Percentiles rank a stretch among this genome's conserved stretches.
Evolutionary conservation across 75 land plant genomes (phyloP).

Genomic region (Cupressus sempervirens): DNA sequence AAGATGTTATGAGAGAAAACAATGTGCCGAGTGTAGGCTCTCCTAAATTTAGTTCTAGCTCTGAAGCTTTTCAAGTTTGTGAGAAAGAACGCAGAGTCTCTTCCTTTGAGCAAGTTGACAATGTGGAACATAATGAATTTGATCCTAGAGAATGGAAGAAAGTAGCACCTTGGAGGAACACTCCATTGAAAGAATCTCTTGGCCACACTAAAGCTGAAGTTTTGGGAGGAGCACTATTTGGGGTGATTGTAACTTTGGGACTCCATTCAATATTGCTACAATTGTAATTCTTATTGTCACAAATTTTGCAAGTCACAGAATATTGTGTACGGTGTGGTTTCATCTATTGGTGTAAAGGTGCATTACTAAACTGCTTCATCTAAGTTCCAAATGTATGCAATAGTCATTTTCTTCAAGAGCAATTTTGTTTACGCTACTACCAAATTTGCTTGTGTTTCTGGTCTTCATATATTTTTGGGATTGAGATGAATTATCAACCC

Average conservation of each 20-base stretch:
- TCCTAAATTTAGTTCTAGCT: neutral
- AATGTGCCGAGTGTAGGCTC: neutral
- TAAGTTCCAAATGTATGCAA: neutral
- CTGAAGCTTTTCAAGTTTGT: neutral
- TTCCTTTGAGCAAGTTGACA: constrained; percentile 18
- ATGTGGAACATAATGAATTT: constrained; percentile 23
- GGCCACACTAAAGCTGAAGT: constrained; percentile 50
- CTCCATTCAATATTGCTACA: neutral
- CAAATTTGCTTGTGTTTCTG: neutral
- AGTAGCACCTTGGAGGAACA: constrained; percentile 25
- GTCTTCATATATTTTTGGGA: neutral
- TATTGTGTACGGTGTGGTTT: neutral
- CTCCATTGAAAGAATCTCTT: constrained; percentile 49
- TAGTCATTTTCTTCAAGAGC: neutral
- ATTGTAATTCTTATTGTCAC: neutral
- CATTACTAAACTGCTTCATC: neutral
- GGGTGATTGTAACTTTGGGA: constrained; percentile 22
- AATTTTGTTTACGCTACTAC: neutral
- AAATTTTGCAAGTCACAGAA: neutral
- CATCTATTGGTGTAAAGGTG: neutral
- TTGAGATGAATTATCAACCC: neutral
- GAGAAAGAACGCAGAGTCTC: neutral
- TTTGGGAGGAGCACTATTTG: constrained; percentile 35
- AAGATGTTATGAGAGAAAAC: neutral
- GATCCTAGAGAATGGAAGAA: constrained; percentile 24